phyloP scores from a whole-genome alignment of 2,329 filamentous ascomycete genomes.

The Bipolaris zeicola region DNA sequence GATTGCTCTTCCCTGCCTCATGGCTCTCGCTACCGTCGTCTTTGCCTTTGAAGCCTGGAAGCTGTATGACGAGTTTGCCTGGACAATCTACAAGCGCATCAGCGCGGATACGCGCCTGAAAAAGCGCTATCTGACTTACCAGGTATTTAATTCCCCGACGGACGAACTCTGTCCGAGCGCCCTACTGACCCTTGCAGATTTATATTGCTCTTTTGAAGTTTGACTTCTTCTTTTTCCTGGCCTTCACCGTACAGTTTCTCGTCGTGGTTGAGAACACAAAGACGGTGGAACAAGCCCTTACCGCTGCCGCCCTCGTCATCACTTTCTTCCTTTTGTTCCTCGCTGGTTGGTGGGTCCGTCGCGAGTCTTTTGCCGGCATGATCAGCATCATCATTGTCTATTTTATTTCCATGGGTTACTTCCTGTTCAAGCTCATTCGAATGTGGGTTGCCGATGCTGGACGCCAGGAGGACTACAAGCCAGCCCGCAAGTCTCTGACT shows the following conservation, averaged over 20 bases:
- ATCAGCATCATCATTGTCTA: conserved; percentile 79
- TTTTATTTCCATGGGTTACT: conserved; percentile 88
- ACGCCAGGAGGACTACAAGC: conserved; percentile 65
- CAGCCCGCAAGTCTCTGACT: conserved; percentile 84
- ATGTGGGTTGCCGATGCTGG: conserved; percentile 74
- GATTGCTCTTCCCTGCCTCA: conserved; percentile 82
- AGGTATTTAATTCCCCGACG: conserved; percentile 64
- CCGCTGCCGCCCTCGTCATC: conserved; percentile 85
- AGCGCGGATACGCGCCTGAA: conserved; percentile 97
- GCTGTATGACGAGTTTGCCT: conserved; percentile 97
- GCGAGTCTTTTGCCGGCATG: conserved; percentile 82
- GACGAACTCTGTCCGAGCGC: background rate
- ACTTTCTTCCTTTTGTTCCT: conserved; percentile 87
- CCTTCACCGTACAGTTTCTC: conserved; percentile 96
- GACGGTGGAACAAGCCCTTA: conserved; percentile 80
- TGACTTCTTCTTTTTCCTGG: conserved; percentile 99
- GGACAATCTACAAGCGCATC: conserved; percentile 99
- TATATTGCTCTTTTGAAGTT: conserved; percentile 98
- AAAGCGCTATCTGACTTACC: conserved; percentile 92
- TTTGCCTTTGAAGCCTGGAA: conserved; percentile 88
- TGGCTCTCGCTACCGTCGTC: conserved; percentile 73
- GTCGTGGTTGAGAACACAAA: conserved; percentile 77
- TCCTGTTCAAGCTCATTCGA: conserved; percentile 95
- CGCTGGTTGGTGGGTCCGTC: conserved; percentile 83
- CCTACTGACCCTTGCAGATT: conserved; percentile 64